phyloP scores from a whole-genome alignment of 1,139 yeast genomes.

The Eremothecium sinecaudum region DNA sequence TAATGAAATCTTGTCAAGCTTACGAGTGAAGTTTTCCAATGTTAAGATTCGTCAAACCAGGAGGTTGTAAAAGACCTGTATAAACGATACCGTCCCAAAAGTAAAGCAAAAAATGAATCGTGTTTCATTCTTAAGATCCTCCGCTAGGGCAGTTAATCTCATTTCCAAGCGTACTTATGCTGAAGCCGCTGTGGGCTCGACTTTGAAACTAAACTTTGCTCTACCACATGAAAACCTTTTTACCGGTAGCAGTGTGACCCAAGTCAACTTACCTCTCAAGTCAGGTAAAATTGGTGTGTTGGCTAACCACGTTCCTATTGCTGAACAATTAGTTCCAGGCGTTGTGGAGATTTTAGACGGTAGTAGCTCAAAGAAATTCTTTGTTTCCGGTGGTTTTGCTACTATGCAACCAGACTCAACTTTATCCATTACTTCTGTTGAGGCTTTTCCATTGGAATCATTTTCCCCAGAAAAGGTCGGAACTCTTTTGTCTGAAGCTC shows the following conservation, averaged over 20 bases:
- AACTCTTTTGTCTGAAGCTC: constrained; percentile 84
- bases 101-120: too few species aligned
- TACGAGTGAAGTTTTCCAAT: too few species aligned
- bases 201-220: constrained; percentile 80
- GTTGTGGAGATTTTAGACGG: constrained; percentile 87
- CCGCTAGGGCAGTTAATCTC: too few species aligned
- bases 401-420: constrained; percentile 93
- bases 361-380: constrained; percentile 66
- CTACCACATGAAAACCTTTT: constrained; percentile 62
- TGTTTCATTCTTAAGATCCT: too few species aligned
- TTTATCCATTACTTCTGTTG: constrained; percentile 86
- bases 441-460: constrained; percentile 88
- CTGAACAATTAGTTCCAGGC: constrained; percentile 96
- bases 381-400: constrained; percentile 94
- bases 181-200: constrained; percentile 70
- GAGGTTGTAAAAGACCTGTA: too few species aligned
- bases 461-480: constrained; percentile 77
- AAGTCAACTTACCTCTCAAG: constrained; percentile 93
- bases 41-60: too few species aligned
- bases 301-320: constrained; percentile 96
- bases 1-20: too few species aligned
- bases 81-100: too few species aligned
- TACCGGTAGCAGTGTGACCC: constrained; percentile 41
- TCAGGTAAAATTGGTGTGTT: constrained; percentile 96
- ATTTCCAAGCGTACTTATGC: constrained; percentile 78